Evolutionary conservation across 768 basidiomycete species (phyloP).

Genomic region (Pleurotus platypus): DNA sequence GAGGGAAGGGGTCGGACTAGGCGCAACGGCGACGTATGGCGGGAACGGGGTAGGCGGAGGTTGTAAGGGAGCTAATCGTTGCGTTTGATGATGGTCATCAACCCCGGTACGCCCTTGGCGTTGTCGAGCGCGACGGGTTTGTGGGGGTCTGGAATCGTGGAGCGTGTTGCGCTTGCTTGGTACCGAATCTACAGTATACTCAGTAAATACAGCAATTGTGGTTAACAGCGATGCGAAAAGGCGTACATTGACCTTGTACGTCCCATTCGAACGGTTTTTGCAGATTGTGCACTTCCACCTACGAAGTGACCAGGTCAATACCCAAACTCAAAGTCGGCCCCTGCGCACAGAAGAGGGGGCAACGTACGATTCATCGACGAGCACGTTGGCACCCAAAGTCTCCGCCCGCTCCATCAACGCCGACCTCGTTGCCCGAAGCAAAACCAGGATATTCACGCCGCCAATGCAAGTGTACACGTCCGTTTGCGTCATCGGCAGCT

Average conservation of each 20-base stretch:
- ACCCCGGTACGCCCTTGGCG: slow-evolving; percentile 59
- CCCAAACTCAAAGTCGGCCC: not conserved
- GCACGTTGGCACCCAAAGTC: slow-evolving; percentile 49
- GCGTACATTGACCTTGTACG: slow-evolving; percentile 61
- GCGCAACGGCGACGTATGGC: too few relatives aligned
- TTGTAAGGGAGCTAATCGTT: slow-evolving; percentile 19
- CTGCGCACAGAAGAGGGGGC: slow-evolving; percentile 4
- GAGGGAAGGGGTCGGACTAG: too few relatives aligned
- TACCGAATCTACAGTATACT: slow-evolving; percentile 51
- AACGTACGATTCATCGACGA: slow-evolving; percentile 70
- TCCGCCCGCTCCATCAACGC: slow-evolving; percentile 48
- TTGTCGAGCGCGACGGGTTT: slow-evolving; percentile 61
- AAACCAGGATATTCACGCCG: slow-evolving; percentile 56
- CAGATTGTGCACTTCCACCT: slow-evolving; percentile 68
- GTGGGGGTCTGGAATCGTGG: slow-evolving; percentile 49
- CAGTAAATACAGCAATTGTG: not conserved
- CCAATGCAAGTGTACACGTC: slow-evolving; percentile 57
- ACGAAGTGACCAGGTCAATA: not conserved
- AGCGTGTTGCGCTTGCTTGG: slow-evolving; percentile 54
- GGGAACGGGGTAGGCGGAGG: too few relatives aligned
- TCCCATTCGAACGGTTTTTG: slow-evolving; percentile 42
- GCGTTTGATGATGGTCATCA: slow-evolving; percentile 68
- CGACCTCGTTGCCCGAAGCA: slow-evolving; percentile 53
- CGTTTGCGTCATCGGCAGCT: slow-evolving; percentile 16
- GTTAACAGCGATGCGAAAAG: slow-evolving; percentile 1